Evolutionary conservation across 75 land plant species (phyloP).

Genomic region (Pinus tabuliformis): DNA sequence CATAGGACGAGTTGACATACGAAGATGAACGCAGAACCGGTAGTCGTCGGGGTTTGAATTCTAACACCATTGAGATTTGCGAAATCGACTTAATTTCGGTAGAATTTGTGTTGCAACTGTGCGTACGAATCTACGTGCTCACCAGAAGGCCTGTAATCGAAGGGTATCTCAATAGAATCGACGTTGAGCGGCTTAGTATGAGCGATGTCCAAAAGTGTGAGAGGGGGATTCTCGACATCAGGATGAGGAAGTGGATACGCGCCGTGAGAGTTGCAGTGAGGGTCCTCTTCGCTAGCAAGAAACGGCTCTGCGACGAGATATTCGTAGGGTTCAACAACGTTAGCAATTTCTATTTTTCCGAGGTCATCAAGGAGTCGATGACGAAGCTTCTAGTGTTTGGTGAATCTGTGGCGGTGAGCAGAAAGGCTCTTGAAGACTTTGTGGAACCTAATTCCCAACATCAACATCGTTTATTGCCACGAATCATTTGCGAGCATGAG

Average conservation of each 20-base stretch:
- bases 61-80: constrained; percentile 14
- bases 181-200: constrained; percentile 51
- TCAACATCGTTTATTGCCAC: constrained; percentile 40
- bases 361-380: constrained; percentile 40
- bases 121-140: constrained; percentile 37
- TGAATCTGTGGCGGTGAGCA: constrained; percentile 54
- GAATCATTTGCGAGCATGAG: constrained; percentile 22
- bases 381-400: constrained; percentile 61
- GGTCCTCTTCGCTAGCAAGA: constrained; percentile 57
- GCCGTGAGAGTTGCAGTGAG: constrained; percentile 46
- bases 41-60: background rate
- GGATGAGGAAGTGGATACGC: constrained; percentile 58
- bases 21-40: too few relatives aligned
- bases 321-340: constrained; percentile 25
- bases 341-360: constrained; percentile 38
- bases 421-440: constrained; percentile 51
- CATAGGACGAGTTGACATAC: too few relatives aligned
- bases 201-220: constrained; percentile 63
- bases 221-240: constrained; percentile 32
- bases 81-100: constrained; percentile 23
- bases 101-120: constrained; percentile 22
- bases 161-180: constrained; percentile 49
- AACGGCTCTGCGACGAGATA: constrained; percentile 44
- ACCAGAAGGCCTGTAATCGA: constrained; percentile 57
- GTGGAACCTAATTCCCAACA: constrained; percentile 30